phyloP scores from a whole-genome alignment of 768 basidiomycete genomes.

The Leccinum variicolor region DNA sequence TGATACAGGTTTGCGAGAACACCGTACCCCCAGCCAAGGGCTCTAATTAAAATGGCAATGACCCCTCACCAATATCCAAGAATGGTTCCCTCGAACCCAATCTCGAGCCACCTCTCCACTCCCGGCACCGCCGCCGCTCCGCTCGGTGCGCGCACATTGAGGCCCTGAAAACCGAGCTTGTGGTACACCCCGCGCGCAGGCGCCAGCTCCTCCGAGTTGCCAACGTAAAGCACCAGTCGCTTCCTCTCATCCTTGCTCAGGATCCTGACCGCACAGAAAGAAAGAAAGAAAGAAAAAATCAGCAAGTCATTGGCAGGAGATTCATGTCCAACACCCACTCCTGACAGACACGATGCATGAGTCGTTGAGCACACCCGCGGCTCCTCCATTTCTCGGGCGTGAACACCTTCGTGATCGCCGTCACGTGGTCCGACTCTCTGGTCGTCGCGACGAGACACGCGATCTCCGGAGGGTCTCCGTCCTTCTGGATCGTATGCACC shows the following conservation, averaged over 20 bases:
- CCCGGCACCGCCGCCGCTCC: not conserved
- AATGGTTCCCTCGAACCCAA: conserved; percentile 13
- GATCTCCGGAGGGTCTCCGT: conserved; percentile 34
- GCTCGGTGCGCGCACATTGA: not conserved
- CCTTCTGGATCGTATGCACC: conserved; percentile 47
- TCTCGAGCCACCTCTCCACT: conserved; percentile 20
- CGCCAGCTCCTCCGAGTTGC: conserved; percentile 23
- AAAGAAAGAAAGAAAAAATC: not conserved
- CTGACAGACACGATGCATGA: conserved; percentile 56
- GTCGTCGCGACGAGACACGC: conserved; percentile 70
- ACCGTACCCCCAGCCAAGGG: not conserved
- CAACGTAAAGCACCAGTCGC: conserved; percentile 57
- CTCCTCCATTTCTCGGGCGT: conserved; percentile 53
- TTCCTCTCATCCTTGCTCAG: conserved; percentile 33
- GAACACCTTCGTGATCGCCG: conserved; percentile 72
- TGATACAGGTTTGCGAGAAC: not conserved
- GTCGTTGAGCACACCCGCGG: conserved; percentile 55
- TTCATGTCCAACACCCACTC: conserved; percentile 36
- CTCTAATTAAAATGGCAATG: not conserved
- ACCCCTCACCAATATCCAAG: conserved; percentile 17
- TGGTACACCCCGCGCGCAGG: conserved; percentile 19
- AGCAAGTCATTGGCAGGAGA: not conserved
- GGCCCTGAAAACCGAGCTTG: conserved; percentile 23
- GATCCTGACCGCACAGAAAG: not conserved
- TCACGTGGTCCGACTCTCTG: conserved; percentile 51